Percentiles rank a stretch among this genome's conserved stretches.
phyloP scores from a whole-genome alignment of 495 filamentous ascomycete species.

The Penicillium longicatenatum region DNA sequence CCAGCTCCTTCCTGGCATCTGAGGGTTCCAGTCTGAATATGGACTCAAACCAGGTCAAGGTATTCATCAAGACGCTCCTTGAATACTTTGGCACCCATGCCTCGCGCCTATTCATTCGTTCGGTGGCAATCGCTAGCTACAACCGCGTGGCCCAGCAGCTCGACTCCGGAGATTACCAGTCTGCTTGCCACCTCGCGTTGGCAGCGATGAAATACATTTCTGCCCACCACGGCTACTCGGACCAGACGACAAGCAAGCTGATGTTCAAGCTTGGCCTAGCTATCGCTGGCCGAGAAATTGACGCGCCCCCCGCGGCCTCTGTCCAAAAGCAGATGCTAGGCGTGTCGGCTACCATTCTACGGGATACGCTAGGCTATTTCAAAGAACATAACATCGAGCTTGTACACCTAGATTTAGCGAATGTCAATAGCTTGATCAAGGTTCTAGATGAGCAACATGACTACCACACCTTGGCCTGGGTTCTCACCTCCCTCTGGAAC shows the following conservation, averaged over 20 bases:
- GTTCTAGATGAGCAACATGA: constrained; percentile 32
- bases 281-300: too few species aligned
- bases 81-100: constrained; percentile 24
- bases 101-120: constrained; percentile 30
- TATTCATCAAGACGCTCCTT: constrained; percentile 22
- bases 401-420: constrained; percentile 16
- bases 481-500: constrained; percentile 30
- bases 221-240: too few species aligned
- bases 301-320: too few species aligned
- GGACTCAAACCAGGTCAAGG: constrained; percentile 13
- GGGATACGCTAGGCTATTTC: too few species aligned
- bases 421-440: constrained; percentile 29
- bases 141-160: constrained; percentile 22
- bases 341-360: too few species aligned
- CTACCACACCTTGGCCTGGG: constrained; percentile 28
- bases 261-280: too few species aligned
- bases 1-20: too few species aligned
- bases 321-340: too few species aligned
- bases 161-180: constrained; percentile 10
- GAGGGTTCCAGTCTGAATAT: constrained; percentile 23
- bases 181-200: constrained; percentile 22
- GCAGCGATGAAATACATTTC: constrained; percentile 11
- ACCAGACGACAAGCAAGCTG: too few species aligned
- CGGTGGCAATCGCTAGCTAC: constrained; percentile 29
- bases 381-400: too few species aligned